Percentiles rank a stretch among this genome's conserved stretches.
phyloP scores from a whole-genome alignment of 176 grass and related monocot species.

The Pharus latifolius region DNA sequence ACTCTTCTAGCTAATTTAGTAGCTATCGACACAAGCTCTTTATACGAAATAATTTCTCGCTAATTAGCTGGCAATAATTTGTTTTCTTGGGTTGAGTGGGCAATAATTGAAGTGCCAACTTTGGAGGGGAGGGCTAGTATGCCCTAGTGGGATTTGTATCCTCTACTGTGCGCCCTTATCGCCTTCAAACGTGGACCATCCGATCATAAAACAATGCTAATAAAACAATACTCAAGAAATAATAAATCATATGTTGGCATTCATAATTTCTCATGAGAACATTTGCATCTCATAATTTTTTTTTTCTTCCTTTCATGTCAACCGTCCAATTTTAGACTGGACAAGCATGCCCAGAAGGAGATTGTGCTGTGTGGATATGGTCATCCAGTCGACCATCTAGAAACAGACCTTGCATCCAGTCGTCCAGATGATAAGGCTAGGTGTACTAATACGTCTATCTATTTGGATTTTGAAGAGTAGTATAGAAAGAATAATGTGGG shows the following conservation, averaged over 20 bases:
- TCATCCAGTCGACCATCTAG: too few relatives aligned
- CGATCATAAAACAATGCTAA: background rate
- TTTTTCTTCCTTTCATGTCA: background rate
- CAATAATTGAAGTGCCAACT: constrained; percentile 15
- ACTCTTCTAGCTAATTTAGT: too few relatives aligned
- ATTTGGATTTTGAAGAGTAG: background rate
- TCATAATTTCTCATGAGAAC: background rate
- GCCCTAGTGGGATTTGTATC: background rate
- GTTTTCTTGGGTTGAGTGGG: background rate
- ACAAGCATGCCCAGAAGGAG: background rate
- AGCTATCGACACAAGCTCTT: too few relatives aligned
- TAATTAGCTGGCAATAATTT: background rate
- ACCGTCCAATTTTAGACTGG: background rate
- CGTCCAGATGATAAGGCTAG: background rate
- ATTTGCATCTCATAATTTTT: background rate
- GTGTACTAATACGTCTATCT: background rate
- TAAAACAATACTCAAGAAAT: background rate
- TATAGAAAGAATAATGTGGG: background rate
- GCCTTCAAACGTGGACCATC: too few relatives aligned
- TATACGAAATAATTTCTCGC: background rate
- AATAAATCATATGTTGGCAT: too few relatives aligned
- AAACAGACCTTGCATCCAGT: background rate
- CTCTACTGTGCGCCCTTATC: too few relatives aligned
- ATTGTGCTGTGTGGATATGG: background rate
- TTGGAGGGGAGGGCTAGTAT: background rate